phyloP scores from a whole-genome alignment of 345 rosid species.

The Syzygium grande region DNA sequence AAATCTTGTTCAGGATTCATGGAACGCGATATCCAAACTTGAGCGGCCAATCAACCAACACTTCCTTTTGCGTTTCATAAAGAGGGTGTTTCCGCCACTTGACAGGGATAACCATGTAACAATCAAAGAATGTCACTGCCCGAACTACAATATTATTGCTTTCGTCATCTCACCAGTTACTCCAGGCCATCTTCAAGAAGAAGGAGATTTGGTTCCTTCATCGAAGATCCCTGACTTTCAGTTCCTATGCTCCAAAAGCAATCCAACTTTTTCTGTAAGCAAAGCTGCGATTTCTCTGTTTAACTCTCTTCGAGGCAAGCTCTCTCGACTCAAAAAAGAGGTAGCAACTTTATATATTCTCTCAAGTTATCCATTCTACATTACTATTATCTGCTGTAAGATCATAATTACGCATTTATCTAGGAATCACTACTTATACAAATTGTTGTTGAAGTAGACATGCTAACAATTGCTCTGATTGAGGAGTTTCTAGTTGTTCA shows the following conservation, averaged over 20 bases:
- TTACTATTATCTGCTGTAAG: not conserved
- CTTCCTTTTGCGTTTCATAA: no score
- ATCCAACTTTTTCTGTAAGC: conserved; percentile 26
- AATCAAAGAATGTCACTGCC: conserved; percentile 1
- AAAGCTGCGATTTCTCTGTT: conserved; percentile 33
- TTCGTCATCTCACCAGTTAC: conserved; percentile 22
- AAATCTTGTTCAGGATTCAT: conserved; percentile 28
- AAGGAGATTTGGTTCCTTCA: conserved; percentile 16
- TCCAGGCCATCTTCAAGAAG: conserved; percentile 2
- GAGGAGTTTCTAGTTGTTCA: not conserved
- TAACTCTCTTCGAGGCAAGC: conserved; percentile 1
- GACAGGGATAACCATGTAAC: not conserved
- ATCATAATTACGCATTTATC: not conserved
- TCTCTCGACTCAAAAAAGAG: conserved; percentile 24
- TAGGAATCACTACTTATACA: no score
- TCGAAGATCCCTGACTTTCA: conserved; percentile 13
- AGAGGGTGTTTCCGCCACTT: no score
- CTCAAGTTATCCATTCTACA: not conserved
- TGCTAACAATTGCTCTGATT: not conserved
- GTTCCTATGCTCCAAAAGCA: conserved; percentile 27
- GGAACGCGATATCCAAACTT: conserved; percentile 18
- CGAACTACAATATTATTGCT: conserved; percentile 17
- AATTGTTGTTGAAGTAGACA: not conserved
- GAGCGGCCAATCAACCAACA: not conserved
- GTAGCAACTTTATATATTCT: conserved; percentile 9